Evolutionary conservation across 1,284 basidiomycete species (phyloP).

Genomic region (Trichosporon faecale): DNA sequence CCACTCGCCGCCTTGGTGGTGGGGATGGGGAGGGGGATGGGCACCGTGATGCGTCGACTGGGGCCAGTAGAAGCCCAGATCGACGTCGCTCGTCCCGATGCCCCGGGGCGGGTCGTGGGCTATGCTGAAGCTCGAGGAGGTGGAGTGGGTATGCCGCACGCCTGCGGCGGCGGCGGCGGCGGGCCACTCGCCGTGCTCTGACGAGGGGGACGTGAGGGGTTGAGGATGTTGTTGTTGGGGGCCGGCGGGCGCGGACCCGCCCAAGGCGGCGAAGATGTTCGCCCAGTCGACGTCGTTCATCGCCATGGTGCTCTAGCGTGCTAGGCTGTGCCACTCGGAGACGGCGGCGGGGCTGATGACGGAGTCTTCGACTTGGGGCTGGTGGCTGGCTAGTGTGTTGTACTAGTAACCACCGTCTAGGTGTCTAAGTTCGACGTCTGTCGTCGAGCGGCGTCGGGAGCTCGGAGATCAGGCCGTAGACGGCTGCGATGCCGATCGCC

Average conservation of each 20-base stretch:
- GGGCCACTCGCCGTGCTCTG: not conserved
- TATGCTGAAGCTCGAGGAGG: constrained; percentile 1
- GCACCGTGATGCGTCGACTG: not conserved
- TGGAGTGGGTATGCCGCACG: not conserved
- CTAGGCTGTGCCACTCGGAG: not conserved
- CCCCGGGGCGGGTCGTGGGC: not conserved
- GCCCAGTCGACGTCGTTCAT: constrained; percentile 11
- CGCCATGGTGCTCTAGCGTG: not conserved
- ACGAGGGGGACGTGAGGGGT: not conserved
- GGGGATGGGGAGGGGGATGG: not conserved
- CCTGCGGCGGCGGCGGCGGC: no score
- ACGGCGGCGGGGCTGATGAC: not conserved
- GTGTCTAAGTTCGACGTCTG: no score
- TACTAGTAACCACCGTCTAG: not conserved
- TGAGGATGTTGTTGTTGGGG: not conserved
- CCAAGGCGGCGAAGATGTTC: constrained; percentile 4
- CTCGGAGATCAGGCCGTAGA: not conserved
- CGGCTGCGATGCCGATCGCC: not conserved
- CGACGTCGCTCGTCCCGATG: not conserved
- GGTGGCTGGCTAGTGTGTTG: not conserved
- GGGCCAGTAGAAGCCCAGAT: not conserved
- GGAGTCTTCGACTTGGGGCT: no score
- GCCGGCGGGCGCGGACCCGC: not conserved
- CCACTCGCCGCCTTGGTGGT: not conserved
- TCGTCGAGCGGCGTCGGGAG: no score